A percentile compares a stretch with the other conserved stretches of the same genome.
phyloP scores from a whole-genome alignment of 148 eudicot genomes.

The Arctostaphylos glauca region DNA sequence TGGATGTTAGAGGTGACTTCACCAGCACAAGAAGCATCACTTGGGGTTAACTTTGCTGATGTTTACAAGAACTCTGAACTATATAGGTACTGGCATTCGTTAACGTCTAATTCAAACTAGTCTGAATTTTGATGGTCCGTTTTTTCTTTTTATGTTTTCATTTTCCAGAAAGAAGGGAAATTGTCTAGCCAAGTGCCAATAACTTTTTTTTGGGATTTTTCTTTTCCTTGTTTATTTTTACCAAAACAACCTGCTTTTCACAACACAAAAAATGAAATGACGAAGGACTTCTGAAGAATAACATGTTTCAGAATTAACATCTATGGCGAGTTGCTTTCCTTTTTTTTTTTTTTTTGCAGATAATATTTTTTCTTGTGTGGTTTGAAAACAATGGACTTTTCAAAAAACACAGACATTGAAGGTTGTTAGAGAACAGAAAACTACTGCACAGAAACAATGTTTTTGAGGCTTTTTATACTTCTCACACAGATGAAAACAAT shows the following conservation, averaged over 20 bases:
- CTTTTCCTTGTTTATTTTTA: no score
- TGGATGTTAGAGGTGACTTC: constrained; percentile 70
- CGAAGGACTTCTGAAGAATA: no score
- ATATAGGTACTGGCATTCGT: constrained; percentile 26
- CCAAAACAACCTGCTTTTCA: no score
- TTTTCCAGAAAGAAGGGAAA: neutral
- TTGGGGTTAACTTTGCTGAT: constrained; percentile 47
- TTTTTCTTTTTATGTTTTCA: no score
- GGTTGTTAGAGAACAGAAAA: no score
- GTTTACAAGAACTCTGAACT: constrained; percentile 46
- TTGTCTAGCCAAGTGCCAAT: neutral
- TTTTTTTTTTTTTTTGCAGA: no score
- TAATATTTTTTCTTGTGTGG: neutral
- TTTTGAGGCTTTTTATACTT: no score
- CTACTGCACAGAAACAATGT: no score
- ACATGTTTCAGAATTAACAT: no score
- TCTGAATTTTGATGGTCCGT: neutral
- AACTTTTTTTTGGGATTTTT: neutral
- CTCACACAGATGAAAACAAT: no score
- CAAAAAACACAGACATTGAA: neutral
- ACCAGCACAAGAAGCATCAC: constrained; percentile 44
- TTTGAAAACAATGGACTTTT: neutral
- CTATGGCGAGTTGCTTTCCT: neutral
- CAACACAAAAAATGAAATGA: no score
- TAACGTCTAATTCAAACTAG: neutral